A percentile compares a stretch with the other conserved stretches of the same genome.
Conservation (phyloP, 2,329 filamentous ascomycete species). For the Aspergillus jensenii region DNA sequence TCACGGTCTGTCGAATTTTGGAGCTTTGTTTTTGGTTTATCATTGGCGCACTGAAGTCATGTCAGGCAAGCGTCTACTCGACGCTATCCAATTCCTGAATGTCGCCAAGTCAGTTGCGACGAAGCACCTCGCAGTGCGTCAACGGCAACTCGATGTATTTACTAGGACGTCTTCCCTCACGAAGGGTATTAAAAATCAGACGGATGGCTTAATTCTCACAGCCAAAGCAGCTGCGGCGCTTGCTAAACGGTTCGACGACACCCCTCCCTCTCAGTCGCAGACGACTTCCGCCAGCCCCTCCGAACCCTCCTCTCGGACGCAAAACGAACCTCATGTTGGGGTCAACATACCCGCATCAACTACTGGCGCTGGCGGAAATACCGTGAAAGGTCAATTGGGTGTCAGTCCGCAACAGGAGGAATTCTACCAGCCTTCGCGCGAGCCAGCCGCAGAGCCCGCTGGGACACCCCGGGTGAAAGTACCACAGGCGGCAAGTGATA, state of each 20-base stretch:
- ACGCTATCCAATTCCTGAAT: slow-evolving; percentile 68
- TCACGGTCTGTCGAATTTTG: neutral
- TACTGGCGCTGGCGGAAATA: slow-evolving; percentile 42
- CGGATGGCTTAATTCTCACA: slow-evolving; percentile 61
- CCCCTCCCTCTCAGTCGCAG: slow-evolving; percentile 19
- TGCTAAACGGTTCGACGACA: slow-evolving; percentile 58
- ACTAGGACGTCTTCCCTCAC: slow-evolving; percentile 64
- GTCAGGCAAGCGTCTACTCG: slow-evolving; percentile 65
- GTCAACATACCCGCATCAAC: slow-evolving; percentile 53
- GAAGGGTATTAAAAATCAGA: slow-evolving; percentile 61
- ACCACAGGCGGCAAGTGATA: slow-evolving; percentile 51
- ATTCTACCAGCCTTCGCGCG: slow-evolving; percentile 54
- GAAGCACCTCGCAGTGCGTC: slow-evolving; percentile 60
- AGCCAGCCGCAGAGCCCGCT: slow-evolving; percentile 49
- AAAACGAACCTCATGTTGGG: slow-evolving; percentile 49
- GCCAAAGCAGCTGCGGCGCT: slow-evolving; percentile 61
- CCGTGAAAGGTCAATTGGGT: slow-evolving; percentile 30
- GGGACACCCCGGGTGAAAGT: slow-evolving; percentile 57
- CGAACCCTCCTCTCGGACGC: slow-evolving; percentile 38
- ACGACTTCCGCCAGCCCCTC: slow-evolving; percentile 25
- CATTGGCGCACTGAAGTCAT: slow-evolving; percentile 33
- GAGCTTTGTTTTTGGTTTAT: neutral
- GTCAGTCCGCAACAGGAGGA: slow-evolving; percentile 58
- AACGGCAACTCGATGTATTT: slow-evolving; percentile 63
- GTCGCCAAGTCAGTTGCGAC: slow-evolving; percentile 67